phyloP scores from a whole-genome alignment of 1,284 basidiomycete species.

The Thecaphora thlaspeos region DNA sequence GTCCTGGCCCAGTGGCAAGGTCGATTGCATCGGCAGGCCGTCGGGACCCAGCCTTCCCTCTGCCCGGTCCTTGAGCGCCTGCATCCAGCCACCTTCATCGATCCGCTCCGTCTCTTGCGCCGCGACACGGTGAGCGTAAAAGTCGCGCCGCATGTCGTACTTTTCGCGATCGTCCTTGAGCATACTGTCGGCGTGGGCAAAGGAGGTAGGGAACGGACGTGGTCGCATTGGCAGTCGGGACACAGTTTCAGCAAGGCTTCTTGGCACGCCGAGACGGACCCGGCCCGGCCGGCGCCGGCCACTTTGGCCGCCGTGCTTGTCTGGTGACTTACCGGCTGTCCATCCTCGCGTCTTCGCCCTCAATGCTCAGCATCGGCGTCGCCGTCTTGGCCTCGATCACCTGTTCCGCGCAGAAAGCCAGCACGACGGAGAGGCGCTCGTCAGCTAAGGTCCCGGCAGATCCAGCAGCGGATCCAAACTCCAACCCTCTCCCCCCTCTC shows the following conservation, averaged over 20 bases:
- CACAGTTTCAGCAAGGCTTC: too few relatives aligned
- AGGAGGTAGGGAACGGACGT: too few relatives aligned
- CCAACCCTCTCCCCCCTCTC: too few relatives aligned
- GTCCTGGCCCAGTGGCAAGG: slow-evolving; percentile 13
- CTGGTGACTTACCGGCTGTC: slow-evolving; percentile 77
- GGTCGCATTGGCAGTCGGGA: too few relatives aligned
- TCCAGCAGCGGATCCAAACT: too few relatives aligned
- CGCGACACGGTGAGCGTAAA: slow-evolving; percentile 59
- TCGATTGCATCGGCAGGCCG: slow-evolving; percentile 19
- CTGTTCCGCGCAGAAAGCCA: slow-evolving; percentile 60
- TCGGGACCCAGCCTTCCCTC: slow-evolving; percentile 31
- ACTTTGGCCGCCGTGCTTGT: slow-evolving; percentile 9
- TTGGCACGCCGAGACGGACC: too few relatives aligned
- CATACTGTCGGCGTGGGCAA: too few relatives aligned
- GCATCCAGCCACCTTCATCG: slow-evolving; percentile 49
- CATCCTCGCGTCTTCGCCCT: slow-evolving; percentile 84
- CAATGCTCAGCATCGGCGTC: slow-evolving; percentile 76
- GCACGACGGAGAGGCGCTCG: too few relatives aligned
- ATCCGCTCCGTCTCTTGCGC: slow-evolving; percentile 40
- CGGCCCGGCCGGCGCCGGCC: slow-evolving; percentile 6
- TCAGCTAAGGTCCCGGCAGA: too few relatives aligned
- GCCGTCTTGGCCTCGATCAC: slow-evolving; percentile 91
- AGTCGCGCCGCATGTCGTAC: slow-evolving; percentile 62
- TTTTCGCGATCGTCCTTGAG: slow-evolving; percentile 71
- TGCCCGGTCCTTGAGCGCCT: slow-evolving; percentile 36